phyloP scores from a whole-genome alignment of 441 rosid genomes.

The Hura crepitans region DNA sequence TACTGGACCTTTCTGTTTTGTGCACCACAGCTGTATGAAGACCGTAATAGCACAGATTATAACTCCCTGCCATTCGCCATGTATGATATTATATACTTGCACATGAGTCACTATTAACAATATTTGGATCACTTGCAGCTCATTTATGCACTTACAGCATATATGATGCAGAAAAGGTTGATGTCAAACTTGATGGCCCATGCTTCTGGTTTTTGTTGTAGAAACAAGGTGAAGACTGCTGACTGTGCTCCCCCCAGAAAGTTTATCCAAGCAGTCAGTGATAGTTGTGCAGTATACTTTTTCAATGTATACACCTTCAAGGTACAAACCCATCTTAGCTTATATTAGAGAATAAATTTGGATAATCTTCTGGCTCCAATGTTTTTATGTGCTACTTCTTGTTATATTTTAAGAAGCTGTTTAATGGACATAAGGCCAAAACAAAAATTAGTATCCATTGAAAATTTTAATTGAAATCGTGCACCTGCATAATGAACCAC shows the following conservation, averaged over 20 bases:
- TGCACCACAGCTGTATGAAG: constrained; percentile 47
- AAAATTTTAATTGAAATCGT: background rate
- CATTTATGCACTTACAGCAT: constrained; percentile 31
- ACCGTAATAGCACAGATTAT: constrained; percentile 30
- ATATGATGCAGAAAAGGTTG: constrained; percentile 35
- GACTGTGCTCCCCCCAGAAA: constrained; percentile 42
- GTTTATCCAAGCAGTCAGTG: constrained; percentile 42
- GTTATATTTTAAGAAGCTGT: background rate
- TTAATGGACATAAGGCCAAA: background rate
- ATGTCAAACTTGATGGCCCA: constrained; percentile 35
- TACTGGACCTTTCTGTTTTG: constrained; percentile 43
- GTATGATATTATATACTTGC: background rate
- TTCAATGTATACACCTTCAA: constrained; percentile 39
- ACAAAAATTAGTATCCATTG: background rate
- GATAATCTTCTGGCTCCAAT: background rate
- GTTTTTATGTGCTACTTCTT: too few species aligned
- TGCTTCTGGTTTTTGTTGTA: constrained; percentile 32
- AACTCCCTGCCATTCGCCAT: constrained; percentile 33
- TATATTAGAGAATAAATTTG: background rate
- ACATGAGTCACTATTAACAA: background rate
- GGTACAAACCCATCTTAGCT: background rate
- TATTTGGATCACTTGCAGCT: background rate
- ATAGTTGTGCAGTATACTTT: constrained; percentile 43
- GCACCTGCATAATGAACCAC: constrained; percentile 46
- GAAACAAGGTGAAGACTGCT: constrained; percentile 34